These are phyloP conservation scores for Crithidia thermophila DNA, from an alignment of 208 protist species.

Conservation along the genomic window DNA sequence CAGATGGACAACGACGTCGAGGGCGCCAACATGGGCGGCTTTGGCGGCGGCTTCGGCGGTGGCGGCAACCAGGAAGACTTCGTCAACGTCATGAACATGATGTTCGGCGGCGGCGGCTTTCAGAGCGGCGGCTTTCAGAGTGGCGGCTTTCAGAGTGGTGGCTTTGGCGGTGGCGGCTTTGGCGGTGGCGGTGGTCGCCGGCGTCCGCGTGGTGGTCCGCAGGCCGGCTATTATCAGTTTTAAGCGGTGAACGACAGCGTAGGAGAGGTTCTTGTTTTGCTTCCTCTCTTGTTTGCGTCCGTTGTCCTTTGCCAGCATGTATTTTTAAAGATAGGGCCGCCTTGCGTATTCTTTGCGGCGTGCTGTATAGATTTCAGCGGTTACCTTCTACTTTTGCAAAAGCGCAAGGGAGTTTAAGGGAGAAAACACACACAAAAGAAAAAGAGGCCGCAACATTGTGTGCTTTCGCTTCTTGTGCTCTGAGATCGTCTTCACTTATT, in stretches of 20 bases:
- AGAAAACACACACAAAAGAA: background rate
- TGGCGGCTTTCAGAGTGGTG: constrained; percentile 12
- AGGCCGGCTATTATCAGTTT: constrained; percentile 34
- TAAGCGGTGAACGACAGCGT: background rate
- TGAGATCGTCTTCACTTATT: background rate
- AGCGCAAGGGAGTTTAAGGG: background rate
- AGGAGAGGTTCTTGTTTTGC: constrained; percentile 15
- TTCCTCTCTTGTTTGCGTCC: background rate
- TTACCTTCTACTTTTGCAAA: no score
- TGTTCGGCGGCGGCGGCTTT: constrained; percentile 53
- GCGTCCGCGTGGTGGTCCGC: constrained; percentile 31
- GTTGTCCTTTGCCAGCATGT: no score
- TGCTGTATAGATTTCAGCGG: no score
- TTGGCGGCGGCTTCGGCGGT: constrained; percentile 14
- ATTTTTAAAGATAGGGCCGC: no score
- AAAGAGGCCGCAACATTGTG: no score
- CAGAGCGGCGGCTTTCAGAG: constrained; percentile 21
- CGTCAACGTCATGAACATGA: constrained; percentile 63
- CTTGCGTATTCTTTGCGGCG: no score
- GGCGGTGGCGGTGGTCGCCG: constrained; percentile 29
- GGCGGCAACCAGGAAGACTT: constrained; percentile 42
- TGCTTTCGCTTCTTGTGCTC: no score
- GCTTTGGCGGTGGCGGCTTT: constrained; percentile 17
- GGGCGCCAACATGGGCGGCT: constrained; percentile 44
- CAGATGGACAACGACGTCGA: constrained; percentile 89